Conservation (phyloP, 306 rosid species). For the Sesbania bispinosa region DNA sequence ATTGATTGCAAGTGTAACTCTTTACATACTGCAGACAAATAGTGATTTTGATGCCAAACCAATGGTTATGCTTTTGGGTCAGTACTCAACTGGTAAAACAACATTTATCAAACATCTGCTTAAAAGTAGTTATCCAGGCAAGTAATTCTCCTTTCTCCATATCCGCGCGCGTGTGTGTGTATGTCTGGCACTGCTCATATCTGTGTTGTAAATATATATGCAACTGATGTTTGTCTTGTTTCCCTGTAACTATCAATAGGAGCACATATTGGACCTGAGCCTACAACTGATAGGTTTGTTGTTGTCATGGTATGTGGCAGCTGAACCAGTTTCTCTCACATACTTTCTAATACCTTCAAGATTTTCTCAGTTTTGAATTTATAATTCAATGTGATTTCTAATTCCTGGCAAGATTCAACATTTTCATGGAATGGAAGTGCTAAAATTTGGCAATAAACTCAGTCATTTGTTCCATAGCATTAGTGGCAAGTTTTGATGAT, state of each 20-base stretch:
- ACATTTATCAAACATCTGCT: constrained; percentile 92
- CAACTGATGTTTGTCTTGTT: constrained; percentile 18
- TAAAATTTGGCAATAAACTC: not conserved
- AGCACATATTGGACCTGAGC: constrained; percentile 97
- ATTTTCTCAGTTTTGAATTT: constrained; percentile 1
- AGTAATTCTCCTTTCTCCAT: constrained; percentile 25
- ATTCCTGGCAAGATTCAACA: not conserved
- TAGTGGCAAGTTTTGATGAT: not conserved
- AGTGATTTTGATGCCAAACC: constrained; percentile 96
- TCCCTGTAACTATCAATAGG: constrained; percentile 42
- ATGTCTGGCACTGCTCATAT: not conserved
- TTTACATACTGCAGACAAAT: constrained; percentile 51
- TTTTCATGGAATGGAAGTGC: not conserved
- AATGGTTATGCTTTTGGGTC: constrained; percentile 99
- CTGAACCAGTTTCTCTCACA: not conserved
- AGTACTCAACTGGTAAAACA: constrained; percentile 93
- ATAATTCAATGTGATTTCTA: not conserved
- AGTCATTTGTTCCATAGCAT: not conserved
- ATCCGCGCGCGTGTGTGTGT: constrained; percentile 15
- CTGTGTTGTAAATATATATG: not conserved
- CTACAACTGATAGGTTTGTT: constrained; percentile 96
- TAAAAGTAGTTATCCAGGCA: constrained; percentile 79
- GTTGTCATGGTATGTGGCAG: constrained; percentile 76
- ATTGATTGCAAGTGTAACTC: constrained; percentile 21
- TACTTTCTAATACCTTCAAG: not conserved